Evolutionary conservation across 805 yeast species (phyloP).

Genomic region (Cyberlindnera veronae): DNA sequence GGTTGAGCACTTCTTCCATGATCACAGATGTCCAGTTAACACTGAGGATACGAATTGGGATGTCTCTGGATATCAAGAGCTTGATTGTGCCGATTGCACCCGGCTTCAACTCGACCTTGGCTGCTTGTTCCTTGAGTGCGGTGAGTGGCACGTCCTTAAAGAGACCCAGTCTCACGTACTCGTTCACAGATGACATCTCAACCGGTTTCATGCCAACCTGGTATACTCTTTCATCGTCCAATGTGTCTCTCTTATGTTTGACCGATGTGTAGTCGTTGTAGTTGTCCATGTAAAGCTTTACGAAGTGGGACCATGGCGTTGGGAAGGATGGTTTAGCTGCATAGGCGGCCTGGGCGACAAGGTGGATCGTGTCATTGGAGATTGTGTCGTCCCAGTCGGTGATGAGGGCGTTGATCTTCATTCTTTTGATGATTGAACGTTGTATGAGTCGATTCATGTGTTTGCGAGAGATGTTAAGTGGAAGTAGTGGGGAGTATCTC

Average conservation of each 20-base stretch:
- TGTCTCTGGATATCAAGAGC: conserved; percentile 6
- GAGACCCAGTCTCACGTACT: conserved; percentile 34
- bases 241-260: conserved; percentile 31
- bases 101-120: conserved; percentile 34
- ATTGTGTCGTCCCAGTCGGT: conserved; percentile 70
- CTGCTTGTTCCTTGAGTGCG: conserved; percentile 35
- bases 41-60: conserved; percentile 47
- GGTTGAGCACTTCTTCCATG: conserved; percentile 34
- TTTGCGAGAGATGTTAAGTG: background rate
- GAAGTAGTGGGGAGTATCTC: background rate
- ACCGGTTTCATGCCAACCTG: conserved; percentile 43
- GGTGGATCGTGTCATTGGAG: conserved; percentile 52
- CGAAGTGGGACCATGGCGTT: conserved; percentile 42
- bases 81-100: conserved; percentile 29
- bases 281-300: conserved; percentile 38
- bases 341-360: conserved; percentile 50
- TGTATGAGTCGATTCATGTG: background rate
- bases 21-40: conserved; percentile 59
- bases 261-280: conserved; percentile 31
- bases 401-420: conserved; percentile 30
- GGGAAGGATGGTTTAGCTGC: conserved; percentile 32
- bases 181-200: conserved; percentile 47
- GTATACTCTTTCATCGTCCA: conserved; percentile 41
- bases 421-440: too few relatives aligned
- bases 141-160: conserved; percentile 40